These are phyloP conservation scores for Fulvia fulva DNA, from an alignment of 2,329 filamentous ascomycete species.

Conservation along the genomic window DNA sequence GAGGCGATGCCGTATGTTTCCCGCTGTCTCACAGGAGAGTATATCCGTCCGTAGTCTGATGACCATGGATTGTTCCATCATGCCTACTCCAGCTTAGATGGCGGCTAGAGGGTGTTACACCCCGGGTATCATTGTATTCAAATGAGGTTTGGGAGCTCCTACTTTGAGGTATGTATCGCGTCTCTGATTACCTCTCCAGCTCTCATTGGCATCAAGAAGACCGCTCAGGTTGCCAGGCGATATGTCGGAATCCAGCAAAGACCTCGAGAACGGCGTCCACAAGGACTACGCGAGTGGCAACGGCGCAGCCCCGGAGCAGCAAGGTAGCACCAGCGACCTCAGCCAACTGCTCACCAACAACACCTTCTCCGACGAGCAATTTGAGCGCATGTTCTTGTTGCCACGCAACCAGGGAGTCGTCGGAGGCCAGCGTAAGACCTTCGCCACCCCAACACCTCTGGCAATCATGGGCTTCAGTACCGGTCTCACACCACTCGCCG, in stretches of 20 bases:
- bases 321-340: slow-evolving; percentile 1
- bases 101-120: too few species aligned
- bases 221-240: neutral
- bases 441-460: slow-evolving; percentile 22
- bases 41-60: neutral
- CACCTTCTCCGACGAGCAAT: slow-evolving; percentile 24
- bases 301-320: neutral
- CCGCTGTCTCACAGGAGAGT: neutral
- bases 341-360: slow-evolving; percentile 12
- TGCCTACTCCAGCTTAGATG: neutral
- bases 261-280: slow-evolving; percentile 6
- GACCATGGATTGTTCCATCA: neutral
- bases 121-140: neutral
- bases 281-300: neutral
- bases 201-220: neutral
- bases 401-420: slow-evolving; percentile 15
- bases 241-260: slow-evolving; percentile 1
- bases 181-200: neutral
- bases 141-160: neutral
- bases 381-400: slow-evolving; percentile 24
- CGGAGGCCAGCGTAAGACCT: slow-evolving; percentile 19
- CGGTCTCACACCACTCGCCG: slow-evolving; percentile 18
- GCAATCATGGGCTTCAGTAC: slow-evolving; percentile 22
- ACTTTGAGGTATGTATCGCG: neutral
- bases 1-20: neutral